A percentile compares a stretch with the other conserved stretches of the same genome.
These are phyloP conservation scores for Copromyces sp. DNA, from an alignment of 495 filamentous ascomycete species.

Conservation along the genomic window DNA sequence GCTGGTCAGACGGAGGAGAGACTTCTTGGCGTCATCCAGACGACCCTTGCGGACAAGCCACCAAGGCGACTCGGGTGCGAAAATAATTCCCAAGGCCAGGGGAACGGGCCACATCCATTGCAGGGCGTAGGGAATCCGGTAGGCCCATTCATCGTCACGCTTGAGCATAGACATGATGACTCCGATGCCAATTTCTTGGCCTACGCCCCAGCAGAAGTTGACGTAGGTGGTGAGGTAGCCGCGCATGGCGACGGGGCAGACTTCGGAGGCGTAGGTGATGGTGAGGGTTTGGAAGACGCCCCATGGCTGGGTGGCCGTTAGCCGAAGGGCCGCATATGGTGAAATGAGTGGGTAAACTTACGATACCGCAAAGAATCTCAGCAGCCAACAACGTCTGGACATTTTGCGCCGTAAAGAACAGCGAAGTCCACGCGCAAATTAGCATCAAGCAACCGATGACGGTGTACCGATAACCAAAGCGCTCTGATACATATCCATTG, in stretches of 20 bases:
- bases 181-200: constrained; percentile 64
- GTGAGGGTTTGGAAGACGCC: constrained; percentile 73
- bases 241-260: constrained; percentile 61
- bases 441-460: constrained; percentile 57
- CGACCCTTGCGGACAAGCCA: constrained; percentile 69
- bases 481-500: constrained; percentile 67
- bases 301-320: constrained; percentile 37
- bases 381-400: constrained; percentile 58
- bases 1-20: constrained; percentile 58
- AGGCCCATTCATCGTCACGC: constrained; percentile 46
- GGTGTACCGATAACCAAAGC: constrained; percentile 63
- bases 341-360: constrained; percentile 17
- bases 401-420: constrained; percentile 68
- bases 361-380: constrained; percentile 66
- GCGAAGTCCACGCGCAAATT: constrained; percentile 57
- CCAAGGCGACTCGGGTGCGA: constrained; percentile 73
- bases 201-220: constrained; percentile 75
- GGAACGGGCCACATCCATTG: constrained; percentile 86
- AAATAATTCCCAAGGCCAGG: constrained; percentile 56
- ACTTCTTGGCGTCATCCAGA: constrained; percentile 55
- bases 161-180: constrained; percentile 58
- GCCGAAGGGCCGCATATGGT: neutral
- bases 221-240: constrained; percentile 71
- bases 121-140: constrained; percentile 56
- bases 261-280: constrained; percentile 73